Percentiles rank a stretch among this genome's conserved stretches.
Evolutionary conservation across 176 grass and related monocot genomes (phyloP).

Genomic region (Themeda triandra): DNA sequence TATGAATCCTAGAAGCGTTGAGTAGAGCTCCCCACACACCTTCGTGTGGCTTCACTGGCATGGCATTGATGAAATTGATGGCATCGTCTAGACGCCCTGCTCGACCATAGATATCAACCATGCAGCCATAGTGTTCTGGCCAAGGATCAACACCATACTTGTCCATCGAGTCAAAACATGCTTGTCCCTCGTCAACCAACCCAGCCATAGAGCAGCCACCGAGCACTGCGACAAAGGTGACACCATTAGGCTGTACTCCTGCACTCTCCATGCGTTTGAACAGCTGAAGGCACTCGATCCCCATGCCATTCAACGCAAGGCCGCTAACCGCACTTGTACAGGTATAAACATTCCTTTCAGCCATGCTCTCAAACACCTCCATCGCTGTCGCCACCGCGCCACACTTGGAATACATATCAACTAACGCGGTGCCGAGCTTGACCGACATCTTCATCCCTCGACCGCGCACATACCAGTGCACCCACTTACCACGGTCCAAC

Average conservation of each 20-base stretch:
- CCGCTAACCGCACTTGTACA: conserved; percentile 64
- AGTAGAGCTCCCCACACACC: conserved; percentile 82
- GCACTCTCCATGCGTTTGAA: conserved; percentile 55
- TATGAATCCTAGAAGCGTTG: conserved; percentile 73
- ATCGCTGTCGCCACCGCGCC: conserved; percentile 36
- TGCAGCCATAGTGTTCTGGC: conserved; percentile 74
- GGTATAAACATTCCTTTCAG: conserved; percentile 68
- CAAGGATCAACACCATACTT: conserved; percentile 53
- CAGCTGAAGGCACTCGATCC: conserved; percentile 58
- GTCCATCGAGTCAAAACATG: conserved; percentile 55
- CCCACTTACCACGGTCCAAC: conserved; percentile 67
- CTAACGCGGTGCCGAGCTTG: conserved; percentile 58
- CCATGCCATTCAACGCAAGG: conserved; percentile 66
- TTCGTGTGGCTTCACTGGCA: conserved; percentile 65
- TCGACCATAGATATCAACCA: conserved; percentile 73
- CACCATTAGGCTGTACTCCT: conserved; percentile 47
- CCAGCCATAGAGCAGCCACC: conserved; percentile 63
- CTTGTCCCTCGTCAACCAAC: conserved; percentile 54
- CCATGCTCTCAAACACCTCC: conserved; percentile 69
- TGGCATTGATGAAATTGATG: conserved; percentile 49
- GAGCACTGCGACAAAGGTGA: conserved; percentile 72
- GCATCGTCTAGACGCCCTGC: conserved; percentile 65
- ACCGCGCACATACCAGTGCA: conserved; percentile 31
- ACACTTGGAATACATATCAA: conserved; percentile 92
- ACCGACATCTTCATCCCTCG: conserved; percentile 46